Evolutionary conservation across 768 basidiomycete species (phyloP).

Genomic region (Tulasnella sp.): DNA sequence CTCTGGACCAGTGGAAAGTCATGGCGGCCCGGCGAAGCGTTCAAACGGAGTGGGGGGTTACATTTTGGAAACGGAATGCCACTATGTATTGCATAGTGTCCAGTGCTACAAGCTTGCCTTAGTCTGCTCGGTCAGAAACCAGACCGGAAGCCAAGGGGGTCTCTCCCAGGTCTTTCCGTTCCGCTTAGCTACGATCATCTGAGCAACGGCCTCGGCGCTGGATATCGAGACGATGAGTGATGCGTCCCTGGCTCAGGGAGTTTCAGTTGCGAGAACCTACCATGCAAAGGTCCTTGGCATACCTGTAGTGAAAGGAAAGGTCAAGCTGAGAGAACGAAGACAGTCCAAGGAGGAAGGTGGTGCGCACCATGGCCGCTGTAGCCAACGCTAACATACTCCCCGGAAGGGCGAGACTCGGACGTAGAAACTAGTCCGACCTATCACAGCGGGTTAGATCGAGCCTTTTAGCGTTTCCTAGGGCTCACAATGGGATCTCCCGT

Average conservation of each 20-base stretch:
- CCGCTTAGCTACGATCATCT: slow-evolving; percentile 50
- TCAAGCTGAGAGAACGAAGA: not conserved
- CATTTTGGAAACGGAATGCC: not conserved
- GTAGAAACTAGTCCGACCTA: slow-evolving; percentile 58
- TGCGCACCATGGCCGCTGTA: slow-evolving; percentile 63
- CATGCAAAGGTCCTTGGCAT: slow-evolving; percentile 67
- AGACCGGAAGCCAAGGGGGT: slow-evolving; percentile 57
- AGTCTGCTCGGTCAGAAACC: slow-evolving; percentile 7
- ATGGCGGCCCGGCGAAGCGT: too few species aligned
- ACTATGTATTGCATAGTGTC: not conserved
- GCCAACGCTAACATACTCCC: slow-evolving; percentile 52
- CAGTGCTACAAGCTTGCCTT: not conserved
- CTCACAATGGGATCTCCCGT: slow-evolving; percentile 59
- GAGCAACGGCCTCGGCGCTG: slow-evolving; percentile 55
- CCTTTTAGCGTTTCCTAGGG: slow-evolving; percentile 13
- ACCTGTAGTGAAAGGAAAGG: not conserved
- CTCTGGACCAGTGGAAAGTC: not conserved
- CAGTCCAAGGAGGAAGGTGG: not conserved
- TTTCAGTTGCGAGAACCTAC: slow-evolving; percentile 33
- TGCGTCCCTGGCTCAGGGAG: not conserved
- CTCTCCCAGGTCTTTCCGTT: slow-evolving; percentile 38
- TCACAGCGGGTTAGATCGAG: not conserved
- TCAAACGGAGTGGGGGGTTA: not conserved
- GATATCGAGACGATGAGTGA: not conserved
- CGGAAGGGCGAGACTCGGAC: slow-evolving; percentile 24